Conservation (phyloP, 179 eudicot genomes). For the Pouteria campechiana region DNA sequence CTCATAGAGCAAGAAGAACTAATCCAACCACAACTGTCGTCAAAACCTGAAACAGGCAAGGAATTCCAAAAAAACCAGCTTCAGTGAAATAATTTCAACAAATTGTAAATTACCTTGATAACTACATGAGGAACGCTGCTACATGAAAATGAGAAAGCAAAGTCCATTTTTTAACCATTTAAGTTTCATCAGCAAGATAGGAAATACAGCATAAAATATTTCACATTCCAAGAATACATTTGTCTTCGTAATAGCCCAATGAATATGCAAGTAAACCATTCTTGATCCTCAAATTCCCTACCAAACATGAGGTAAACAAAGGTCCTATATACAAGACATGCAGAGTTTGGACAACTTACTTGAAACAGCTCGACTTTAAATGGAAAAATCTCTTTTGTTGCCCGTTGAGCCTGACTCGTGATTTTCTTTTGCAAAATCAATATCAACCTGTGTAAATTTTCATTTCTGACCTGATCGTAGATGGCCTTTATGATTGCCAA, state of each 20-base stretch:
- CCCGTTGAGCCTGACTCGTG: slow-evolving; percentile 25
- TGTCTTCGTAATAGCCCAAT: background rate
- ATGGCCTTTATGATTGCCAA: slow-evolving; percentile 11
- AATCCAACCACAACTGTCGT: no score
- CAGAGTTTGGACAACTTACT: slow-evolving; percentile 7
- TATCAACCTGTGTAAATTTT: slow-evolving; percentile 16
- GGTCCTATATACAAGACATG: background rate
- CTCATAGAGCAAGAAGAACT: no score
- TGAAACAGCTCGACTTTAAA: slow-evolving; percentile 28
- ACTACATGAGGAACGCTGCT: no score
- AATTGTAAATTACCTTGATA: no score
- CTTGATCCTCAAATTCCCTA: background rate
- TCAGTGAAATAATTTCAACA: no score
- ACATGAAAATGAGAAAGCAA: no score
- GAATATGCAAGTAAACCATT: background rate
- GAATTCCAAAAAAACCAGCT: no score
- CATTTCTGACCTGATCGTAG: slow-evolving; percentile 15
- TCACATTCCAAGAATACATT: background rate
- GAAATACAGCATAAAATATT: background rate
- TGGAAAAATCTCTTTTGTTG: slow-evolving; percentile 12
- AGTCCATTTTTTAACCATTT: no score
- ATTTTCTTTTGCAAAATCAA: slow-evolving; percentile 30
- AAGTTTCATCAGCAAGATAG: no score
- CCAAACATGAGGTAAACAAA: background rate
- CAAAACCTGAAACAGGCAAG: no score